Conservation (phyloP, 2,329 filamentous ascomycete species). For the Penicillium sp. region DNA sequence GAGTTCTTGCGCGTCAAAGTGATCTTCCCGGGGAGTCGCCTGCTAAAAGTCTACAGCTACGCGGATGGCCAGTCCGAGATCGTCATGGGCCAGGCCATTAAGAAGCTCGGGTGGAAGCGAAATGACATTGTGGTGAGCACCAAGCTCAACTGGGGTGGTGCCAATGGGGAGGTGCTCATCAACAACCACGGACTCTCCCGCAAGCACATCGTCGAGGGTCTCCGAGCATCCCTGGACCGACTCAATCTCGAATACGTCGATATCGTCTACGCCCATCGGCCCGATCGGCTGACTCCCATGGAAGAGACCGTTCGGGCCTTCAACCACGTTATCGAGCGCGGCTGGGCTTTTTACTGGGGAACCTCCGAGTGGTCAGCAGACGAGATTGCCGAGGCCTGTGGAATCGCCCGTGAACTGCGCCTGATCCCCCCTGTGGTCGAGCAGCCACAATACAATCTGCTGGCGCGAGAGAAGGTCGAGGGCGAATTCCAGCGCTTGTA, state of each 20-base stretch:
- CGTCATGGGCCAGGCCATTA: constrained; percentile 53
- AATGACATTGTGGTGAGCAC: constrained; percentile 53
- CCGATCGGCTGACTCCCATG: constrained; percentile 69
- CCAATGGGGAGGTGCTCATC: constrained; percentile 51
- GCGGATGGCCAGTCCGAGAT: neutral
- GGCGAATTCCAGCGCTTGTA: constrained; percentile 64
- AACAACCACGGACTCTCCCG: constrained; percentile 71
- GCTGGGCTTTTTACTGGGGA: constrained; percentile 73
- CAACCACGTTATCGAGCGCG: constrained; percentile 70
- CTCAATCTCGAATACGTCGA: constrained; percentile 70
- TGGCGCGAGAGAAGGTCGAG: constrained; percentile 65
- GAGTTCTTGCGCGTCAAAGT: too few relatives aligned
- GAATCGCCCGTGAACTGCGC: constrained; percentile 62
- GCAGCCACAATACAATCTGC: constrained; percentile 70
- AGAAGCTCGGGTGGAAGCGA: constrained; percentile 60
- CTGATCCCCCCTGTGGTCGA: constrained; percentile 59
- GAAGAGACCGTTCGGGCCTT: constrained; percentile 73
- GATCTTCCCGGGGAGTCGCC: neutral
- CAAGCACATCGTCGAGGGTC: constrained; percentile 72
- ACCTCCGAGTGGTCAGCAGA: constrained; percentile 70
- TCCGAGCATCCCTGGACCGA: constrained; percentile 62
- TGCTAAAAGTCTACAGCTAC: constrained; percentile 13
- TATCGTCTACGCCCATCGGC: constrained; percentile 71
- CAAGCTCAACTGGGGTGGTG: constrained; percentile 64
- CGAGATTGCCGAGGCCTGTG: constrained; percentile 67